phyloP scores from a whole-genome alignment of 108 stramenopile species.

The Cyclotella baltica region DNA sequence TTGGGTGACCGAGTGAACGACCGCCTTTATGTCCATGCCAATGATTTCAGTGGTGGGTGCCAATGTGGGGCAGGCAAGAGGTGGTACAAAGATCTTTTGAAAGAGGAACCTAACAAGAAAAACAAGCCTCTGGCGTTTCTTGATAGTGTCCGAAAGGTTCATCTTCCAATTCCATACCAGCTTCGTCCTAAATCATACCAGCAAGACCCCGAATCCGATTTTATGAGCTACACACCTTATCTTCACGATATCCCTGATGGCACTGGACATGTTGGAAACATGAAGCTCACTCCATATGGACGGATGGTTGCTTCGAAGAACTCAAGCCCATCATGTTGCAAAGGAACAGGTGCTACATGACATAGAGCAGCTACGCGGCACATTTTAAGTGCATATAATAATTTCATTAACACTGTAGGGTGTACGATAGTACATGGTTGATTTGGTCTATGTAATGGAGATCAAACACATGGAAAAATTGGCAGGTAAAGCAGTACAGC shows the following conservation, averaged over 20 bases:
- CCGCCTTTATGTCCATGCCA: slow-evolving; percentile 73
- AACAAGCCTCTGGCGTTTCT: slow-evolving; percentile 23
- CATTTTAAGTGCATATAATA: too few relatives aligned
- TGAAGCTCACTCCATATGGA: slow-evolving; percentile 70
- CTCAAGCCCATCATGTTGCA: neutral
- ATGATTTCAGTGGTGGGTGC: slow-evolving; percentile 47
- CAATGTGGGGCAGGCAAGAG: slow-evolving; percentile 45
- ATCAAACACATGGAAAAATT: too few relatives aligned
- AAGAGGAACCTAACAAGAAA: neutral
- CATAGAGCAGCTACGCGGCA: neutral
- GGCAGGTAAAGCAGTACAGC: too few relatives aligned
- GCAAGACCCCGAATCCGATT: slow-evolving; percentile 57
- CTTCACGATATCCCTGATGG: slow-evolving; percentile 73
- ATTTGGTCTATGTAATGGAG: too few relatives aligned
- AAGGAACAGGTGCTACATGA: neutral
- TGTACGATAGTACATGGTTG: too few relatives aligned
- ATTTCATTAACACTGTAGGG: too few relatives aligned
- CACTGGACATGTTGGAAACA: slow-evolving; percentile 64
- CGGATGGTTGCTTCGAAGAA: slow-evolving; percentile 20
- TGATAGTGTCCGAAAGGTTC: slow-evolving; percentile 54
- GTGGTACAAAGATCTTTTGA: slow-evolving; percentile 50
- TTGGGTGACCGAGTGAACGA: slow-evolving; percentile 50
- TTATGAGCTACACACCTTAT: slow-evolving; percentile 72
- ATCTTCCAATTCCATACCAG: slow-evolving; percentile 77
- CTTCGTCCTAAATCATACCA: slow-evolving; percentile 67